These are phyloP conservation scores for Lactarius pseudohatsudake DNA, from an alignment of 768 basidiomycete genomes.

Conservation along the genomic window DNA sequence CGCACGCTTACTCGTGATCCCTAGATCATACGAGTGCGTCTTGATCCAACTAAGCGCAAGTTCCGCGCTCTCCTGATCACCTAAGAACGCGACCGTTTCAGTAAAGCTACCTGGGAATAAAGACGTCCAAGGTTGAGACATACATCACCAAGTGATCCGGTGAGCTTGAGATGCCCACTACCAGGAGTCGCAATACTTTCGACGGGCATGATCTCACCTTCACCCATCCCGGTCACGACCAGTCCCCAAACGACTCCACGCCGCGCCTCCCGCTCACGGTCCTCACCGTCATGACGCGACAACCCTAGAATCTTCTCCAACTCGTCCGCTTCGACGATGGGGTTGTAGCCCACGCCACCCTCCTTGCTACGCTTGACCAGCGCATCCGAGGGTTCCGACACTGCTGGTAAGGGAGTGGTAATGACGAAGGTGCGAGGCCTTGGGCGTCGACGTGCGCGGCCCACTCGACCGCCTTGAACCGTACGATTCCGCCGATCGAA, in stretches of 20 bases:
- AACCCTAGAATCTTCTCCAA: slow-evolving; percentile 85
- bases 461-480: slow-evolving; percentile 92
- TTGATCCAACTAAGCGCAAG: slow-evolving; percentile 93
- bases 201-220: slow-evolving; percentile 81
- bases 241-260: slow-evolving; percentile 82
- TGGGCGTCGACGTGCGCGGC: slow-evolving; percentile 57
- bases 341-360: slow-evolving; percentile 44
- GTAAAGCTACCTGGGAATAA: too few relatives aligned
- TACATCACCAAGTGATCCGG: slow-evolving; percentile 82
- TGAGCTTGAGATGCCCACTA: slow-evolving; percentile 67
- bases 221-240: slow-evolving; percentile 88
- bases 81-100: slow-evolving; percentile 33
- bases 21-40: slow-evolving; percentile 75
- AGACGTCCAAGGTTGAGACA: slow-evolving; percentile 25
- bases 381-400: not conserved
- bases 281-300: slow-evolving; percentile 76
- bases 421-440: slow-evolving; percentile 29
- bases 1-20: slow-evolving; percentile 65
- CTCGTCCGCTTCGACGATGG: slow-evolving; percentile 62
- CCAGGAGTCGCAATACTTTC: slow-evolving; percentile 83
- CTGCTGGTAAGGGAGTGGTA: slow-evolving; percentile 1
- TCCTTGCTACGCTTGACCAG: not conserved
- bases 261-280: slow-evolving; percentile 69
- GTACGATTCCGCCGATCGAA: slow-evolving; percentile 80
- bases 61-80: slow-evolving; percentile 91